Evolutionary conservation across 2,329 filamentous ascomycete species (phyloP).

Genomic region (Ophiostoma himal-ulmi): DNA sequence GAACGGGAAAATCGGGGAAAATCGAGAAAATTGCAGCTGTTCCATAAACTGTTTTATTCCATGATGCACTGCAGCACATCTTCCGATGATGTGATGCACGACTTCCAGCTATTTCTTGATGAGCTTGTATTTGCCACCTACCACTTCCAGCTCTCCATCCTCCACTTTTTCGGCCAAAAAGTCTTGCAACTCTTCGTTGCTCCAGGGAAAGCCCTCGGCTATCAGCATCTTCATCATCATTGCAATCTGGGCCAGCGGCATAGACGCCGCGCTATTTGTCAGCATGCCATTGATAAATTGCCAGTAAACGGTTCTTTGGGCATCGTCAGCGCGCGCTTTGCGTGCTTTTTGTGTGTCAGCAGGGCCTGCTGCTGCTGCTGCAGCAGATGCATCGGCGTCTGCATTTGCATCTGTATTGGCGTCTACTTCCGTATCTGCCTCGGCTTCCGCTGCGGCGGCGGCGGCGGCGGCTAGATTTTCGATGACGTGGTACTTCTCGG

Average conservation of each 20-base stretch:
- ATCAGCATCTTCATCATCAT: conserved; percentile 96
- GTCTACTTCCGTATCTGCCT: background rate
- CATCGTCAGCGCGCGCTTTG: conserved; percentile 47
- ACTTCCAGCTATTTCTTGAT: conserved; percentile 44
- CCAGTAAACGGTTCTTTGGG: conserved; percentile 65
- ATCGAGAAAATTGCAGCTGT: background rate
- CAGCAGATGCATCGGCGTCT: conserved; percentile 28
- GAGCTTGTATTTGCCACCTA: conserved; percentile 64
- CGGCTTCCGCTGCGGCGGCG: conserved; percentile 31
- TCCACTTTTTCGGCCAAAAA: conserved; percentile 75
- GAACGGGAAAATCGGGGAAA: background rate
- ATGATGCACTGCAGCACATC: background rate
- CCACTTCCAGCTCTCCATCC: conserved; percentile 62
- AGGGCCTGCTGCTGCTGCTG: conserved; percentile 30
- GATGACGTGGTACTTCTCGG: conserved; percentile 59
- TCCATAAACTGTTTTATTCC: background rate
- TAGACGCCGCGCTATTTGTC: conserved; percentile 75
- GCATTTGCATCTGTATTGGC: conserved; percentile 27
- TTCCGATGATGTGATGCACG: background rate
- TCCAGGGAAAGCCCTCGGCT: conserved; percentile 81
- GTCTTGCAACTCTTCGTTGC: conserved; percentile 77
- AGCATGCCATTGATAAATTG: conserved; percentile 93
- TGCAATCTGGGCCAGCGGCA: conserved; percentile 73
- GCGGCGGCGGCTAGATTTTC: conserved; percentile 43
- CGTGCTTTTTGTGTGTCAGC: conserved; percentile 29